Evolutionary conservation across 768 basidiomycete species (phyloP).

Genomic region (Panellus pusillus): DNA sequence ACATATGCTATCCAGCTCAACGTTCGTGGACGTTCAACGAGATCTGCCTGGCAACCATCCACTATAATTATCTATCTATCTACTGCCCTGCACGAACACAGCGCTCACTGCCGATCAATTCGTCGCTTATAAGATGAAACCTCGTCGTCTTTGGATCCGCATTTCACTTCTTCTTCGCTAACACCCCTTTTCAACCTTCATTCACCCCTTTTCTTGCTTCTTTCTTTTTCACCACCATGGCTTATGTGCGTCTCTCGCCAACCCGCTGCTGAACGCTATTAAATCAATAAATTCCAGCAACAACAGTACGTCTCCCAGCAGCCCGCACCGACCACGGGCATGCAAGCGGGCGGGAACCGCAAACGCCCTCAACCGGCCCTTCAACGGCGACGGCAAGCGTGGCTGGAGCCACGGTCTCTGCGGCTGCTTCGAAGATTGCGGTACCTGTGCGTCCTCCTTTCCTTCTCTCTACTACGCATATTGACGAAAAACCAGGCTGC

Average conservation of each 20-base stretch:
- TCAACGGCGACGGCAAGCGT: constrained; percentile 28
- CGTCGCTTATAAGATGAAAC: too few species aligned
- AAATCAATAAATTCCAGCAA: constrained; percentile 16
- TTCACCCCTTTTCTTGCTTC: constrained; percentile 4
- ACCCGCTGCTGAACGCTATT: neutral
- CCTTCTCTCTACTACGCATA: neutral
- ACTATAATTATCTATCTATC: too few species aligned
- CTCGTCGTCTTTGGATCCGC: too few species aligned
- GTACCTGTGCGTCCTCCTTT: constrained; percentile 25
- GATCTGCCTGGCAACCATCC: too few species aligned
- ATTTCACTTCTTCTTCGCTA: neutral
- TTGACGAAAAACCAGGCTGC: constrained; percentile 15
- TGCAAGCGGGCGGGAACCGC: constrained; percentile 28
- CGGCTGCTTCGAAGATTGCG: constrained; percentile 27
- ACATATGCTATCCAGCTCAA: too few species aligned
- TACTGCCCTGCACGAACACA: too few species aligned
- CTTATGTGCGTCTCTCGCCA: constrained; percentile 9
- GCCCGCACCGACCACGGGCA: constrained; percentile 19
- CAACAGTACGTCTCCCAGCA: constrained; percentile 17
- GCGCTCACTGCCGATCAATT: too few species aligned
- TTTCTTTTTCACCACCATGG: constrained; percentile 5
- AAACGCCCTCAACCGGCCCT: constrained; percentile 27
- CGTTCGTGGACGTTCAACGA: too few species aligned
- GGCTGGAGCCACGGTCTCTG: constrained; percentile 33
- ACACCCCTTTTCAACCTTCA: neutral